Percentiles rank a stretch among this genome's conserved stretches.
phyloP scores from a whole-genome alignment of 495 filamentous ascomycete genomes.

The Penicillium coffeae region DNA sequence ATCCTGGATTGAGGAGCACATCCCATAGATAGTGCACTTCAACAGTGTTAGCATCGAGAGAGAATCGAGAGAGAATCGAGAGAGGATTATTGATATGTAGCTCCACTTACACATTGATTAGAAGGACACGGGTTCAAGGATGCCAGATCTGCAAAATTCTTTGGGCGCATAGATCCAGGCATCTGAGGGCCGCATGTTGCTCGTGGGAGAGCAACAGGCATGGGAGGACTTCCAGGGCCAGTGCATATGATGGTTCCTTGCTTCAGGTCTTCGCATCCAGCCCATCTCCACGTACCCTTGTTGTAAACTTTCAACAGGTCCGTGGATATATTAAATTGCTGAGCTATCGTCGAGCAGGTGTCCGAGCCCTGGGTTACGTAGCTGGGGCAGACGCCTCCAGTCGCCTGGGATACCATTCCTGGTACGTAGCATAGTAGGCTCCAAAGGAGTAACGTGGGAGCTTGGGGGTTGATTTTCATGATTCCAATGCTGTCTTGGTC shows the following conservation, averaged over 20 bases:
- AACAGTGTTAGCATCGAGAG: too few species aligned
- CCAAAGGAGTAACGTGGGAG: too few species aligned
- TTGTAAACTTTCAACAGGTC: constrained; percentile 1
- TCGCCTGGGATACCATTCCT: too few species aligned
- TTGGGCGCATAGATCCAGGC: constrained; percentile 1
- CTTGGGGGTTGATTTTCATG: too few species aligned
- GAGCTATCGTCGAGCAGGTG: constrained; percentile 1
- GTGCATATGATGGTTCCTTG: constrained; percentile 1
- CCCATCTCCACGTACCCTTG: constrained; percentile 1
- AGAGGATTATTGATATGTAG: too few species aligned
- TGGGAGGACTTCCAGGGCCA: not conserved
- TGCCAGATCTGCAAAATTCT: not conserved
- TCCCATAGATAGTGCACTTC: not conserved
- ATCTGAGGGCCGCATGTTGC: constrained; percentile 6
- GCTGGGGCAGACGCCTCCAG: not conserved
- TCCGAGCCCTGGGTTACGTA: not conserved
- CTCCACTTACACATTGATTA: constrained; percentile 4
- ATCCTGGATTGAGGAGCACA: not conserved
- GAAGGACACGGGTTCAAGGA: constrained; percentile 8
- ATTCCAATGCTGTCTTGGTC: too few species aligned
- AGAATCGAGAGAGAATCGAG: not conserved
- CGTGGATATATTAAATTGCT: not conserved
- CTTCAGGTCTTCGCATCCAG: not conserved
- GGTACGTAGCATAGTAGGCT: too few species aligned
- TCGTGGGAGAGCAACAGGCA: constrained; percentile 1